Base-by-base conservation (phyloP, 2,329 filamentous ascomycete species). In the Colletotrichum aenigma region DNA sequence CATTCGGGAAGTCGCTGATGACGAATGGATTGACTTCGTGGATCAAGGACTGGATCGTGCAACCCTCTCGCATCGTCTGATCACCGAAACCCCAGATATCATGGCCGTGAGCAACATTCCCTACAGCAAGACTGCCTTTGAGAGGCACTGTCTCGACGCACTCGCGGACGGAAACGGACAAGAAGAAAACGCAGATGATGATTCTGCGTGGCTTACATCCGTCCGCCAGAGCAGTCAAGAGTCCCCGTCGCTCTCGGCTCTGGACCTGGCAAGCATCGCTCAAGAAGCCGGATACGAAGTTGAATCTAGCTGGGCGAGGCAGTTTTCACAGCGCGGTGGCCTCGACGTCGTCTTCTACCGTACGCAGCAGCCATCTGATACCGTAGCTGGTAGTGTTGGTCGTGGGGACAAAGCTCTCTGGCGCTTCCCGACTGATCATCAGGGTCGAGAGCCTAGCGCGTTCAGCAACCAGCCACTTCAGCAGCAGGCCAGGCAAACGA, bases 231-330 rank as follows among this genome's bases (percentile, higher is more conserved):
- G 9, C 34, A 74, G 77, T 6, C 3, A 77, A 30, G 21, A 26
- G 1, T 70, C 36, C 16, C 55, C 71, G 5, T 78, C 76, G 1
- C 73, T 77, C 2, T 78, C 77, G 2, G 74, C 78, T 1, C 13
- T 71, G 8, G 80, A 81, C 4, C 61, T 82, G 7, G 75, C 70
- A 1, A 65, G 78, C 4, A 34, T 84, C 1, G 80, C 79, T 6
- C 7, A 82, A 36, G 77, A 78, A 24, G 79, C 83, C 16, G 87
- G 88, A n/a, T 90, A 87, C 74, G 80, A 85, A 28, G 88, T 89
- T 24, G 85, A 89, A 24, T 77, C 84, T 5, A 84, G 84, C 70
- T 88, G 88, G 77, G 89, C 88, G 0, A 81, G 84, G 18, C 87
- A 87, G 12, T 34, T 52, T 7, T 71, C 70, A 6, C 81, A 80